Evolutionary conservation across 1,284 basidiomycete genomes (phyloP).

Genomic region (Ganoderma lucidum): DNA sequence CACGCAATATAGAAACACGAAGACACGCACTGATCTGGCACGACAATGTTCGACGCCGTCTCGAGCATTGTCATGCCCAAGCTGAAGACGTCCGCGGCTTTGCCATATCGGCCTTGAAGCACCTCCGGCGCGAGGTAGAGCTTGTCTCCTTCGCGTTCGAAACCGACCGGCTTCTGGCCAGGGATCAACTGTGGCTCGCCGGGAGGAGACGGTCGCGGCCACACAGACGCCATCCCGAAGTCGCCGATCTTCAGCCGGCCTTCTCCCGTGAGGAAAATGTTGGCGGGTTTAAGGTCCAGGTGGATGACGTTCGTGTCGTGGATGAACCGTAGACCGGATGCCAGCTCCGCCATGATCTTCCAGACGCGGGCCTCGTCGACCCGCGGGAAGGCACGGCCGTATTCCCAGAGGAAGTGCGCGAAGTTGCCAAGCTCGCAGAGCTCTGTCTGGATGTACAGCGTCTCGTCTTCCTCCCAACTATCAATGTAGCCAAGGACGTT

Average conservation of each 20-base stretch:
- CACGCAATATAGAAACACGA: background rate
- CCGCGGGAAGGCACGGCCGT: conserved; percentile 83
- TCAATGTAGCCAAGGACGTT: conserved; percentile 93
- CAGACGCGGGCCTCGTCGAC: conserved; percentile 95
- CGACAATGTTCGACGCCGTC: conserved; percentile 93
- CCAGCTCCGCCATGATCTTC: conserved; percentile 95
- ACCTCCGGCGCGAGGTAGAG: conserved; percentile 99
- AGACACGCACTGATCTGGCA: conserved; percentile 90
- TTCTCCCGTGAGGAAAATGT: conserved; percentile 91
- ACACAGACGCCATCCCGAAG: conserved; percentile 95
- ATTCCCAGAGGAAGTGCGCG: conserved; percentile 92
- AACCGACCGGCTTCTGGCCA: conserved; percentile 57
- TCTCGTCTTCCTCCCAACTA: conserved; percentile 96
- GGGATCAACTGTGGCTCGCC: conserved; percentile 40
- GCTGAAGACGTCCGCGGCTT: conserved; percentile 97
- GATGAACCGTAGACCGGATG: conserved; percentile 90
- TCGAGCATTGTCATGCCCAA: conserved; percentile 97
- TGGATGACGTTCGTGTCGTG: conserved; percentile 92
- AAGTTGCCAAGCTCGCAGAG: conserved; percentile 95
- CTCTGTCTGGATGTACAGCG: conserved; percentile 94
- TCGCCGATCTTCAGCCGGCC: conserved; percentile 98
- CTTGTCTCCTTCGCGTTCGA: conserved; percentile 97
- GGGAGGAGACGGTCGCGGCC: conserved; percentile 65
- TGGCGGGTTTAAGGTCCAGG: conserved; percentile 97
- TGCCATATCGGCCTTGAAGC: conserved; percentile 89